These are phyloP conservation scores for Scedosporium minutisporum DNA, from an alignment of 2,329 filamentous ascomycete species.

Conservation along the genomic window DNA sequence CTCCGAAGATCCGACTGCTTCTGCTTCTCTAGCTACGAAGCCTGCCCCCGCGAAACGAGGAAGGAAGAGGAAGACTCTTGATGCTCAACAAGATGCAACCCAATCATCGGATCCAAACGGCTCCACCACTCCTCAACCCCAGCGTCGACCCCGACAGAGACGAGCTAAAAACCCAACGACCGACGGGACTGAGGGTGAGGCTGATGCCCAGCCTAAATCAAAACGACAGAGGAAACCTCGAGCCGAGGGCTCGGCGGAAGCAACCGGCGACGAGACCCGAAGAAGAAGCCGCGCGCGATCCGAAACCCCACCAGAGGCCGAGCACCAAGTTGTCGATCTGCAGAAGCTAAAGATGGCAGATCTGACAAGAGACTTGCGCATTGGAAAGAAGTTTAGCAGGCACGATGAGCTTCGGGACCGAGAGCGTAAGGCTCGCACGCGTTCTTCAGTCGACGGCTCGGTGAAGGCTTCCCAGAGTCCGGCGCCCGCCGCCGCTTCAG, in stretches of 20 bases:
- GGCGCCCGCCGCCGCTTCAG: neutral
- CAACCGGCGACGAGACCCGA: slow-evolving; percentile 13
- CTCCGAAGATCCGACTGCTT: neutral
- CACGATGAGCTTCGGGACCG: slow-evolving; percentile 64
- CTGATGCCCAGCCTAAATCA: slow-evolving; percentile 7
- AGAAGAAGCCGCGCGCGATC: slow-evolving; percentile 31
- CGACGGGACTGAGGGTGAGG: slow-evolving; percentile 7
- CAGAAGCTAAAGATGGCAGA: slow-evolving; percentile 62
- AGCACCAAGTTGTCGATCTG: slow-evolving; percentile 53
- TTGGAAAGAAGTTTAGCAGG: slow-evolving; percentile 66
- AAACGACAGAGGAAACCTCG: slow-evolving; percentile 11
- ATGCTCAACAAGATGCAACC: neutral
- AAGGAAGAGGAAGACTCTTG: neutral
- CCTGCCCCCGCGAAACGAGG: neutral
- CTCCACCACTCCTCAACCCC: neutral
- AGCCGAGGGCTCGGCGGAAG: neutral
- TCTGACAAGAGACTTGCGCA: slow-evolving; percentile 57
- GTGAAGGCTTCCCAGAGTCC: slow-evolving; percentile 3
- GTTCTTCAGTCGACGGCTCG: slow-evolving; percentile 29
- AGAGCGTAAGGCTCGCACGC: slow-evolving; percentile 36
- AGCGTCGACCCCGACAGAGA: neutral
- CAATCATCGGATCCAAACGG: neutral
- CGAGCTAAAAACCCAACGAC: neutral
- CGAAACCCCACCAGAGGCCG: slow-evolving; percentile 53
- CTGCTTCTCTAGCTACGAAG: neutral